Evolutionary conservation across 2,329 filamentous ascomycete species (phyloP).

Genomic region (Fusarium sarcochroum): DNA sequence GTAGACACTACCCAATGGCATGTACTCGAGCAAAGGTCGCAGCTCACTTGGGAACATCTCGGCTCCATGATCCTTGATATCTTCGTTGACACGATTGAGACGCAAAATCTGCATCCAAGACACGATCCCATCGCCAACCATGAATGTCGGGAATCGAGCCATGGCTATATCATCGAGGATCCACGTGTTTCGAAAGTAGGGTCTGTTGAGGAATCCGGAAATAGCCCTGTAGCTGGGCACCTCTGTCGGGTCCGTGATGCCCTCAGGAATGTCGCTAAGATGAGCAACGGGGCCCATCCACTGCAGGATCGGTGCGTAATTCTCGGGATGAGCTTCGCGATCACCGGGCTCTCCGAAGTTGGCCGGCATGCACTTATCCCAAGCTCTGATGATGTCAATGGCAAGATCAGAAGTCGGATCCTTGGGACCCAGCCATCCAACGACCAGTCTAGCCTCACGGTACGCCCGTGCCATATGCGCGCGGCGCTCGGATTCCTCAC

Average conservation of each 20-base stretch:
- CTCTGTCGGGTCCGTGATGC: slow-evolving; percentile 39
- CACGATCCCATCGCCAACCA: slow-evolving; percentile 43
- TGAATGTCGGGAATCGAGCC: slow-evolving; percentile 41
- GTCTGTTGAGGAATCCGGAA: slow-evolving; percentile 39
- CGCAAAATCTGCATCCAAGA: slow-evolving; percentile 46
- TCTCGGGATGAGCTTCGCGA: slow-evolving; percentile 37
- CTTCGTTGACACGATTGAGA: slow-evolving; percentile 45
- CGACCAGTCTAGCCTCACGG: slow-evolving; percentile 39
- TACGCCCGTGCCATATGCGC: slow-evolving; percentile 42
- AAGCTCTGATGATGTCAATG: slow-evolving; percentile 41
- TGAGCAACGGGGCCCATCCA: slow-evolving; percentile 46
- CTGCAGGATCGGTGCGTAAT: slow-evolving; percentile 42
- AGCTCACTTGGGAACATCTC: slow-evolving; percentile 43
- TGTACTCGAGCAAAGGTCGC: slow-evolving; percentile 37
- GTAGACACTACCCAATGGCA: slow-evolving; percentile 43
- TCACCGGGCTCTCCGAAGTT: slow-evolving; percentile 43
- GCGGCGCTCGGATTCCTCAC: slow-evolving; percentile 36
- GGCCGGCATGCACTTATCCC: slow-evolving; percentile 44
- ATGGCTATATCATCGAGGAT: slow-evolving; percentile 45
- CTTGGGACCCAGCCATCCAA: slow-evolving; percentile 41
- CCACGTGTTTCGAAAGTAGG: slow-evolving; percentile 45
- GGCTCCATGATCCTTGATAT: slow-evolving; percentile 42
- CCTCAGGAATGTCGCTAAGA: slow-evolving; percentile 43
- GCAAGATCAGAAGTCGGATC: slow-evolving; percentile 43
- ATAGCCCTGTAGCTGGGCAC: slow-evolving; percentile 45